These are phyloP conservation scores for Colletotrichum trifolii DNA, from an alignment of 2,329 filamentous ascomycete species.

Conservation along the genomic window DNA sequence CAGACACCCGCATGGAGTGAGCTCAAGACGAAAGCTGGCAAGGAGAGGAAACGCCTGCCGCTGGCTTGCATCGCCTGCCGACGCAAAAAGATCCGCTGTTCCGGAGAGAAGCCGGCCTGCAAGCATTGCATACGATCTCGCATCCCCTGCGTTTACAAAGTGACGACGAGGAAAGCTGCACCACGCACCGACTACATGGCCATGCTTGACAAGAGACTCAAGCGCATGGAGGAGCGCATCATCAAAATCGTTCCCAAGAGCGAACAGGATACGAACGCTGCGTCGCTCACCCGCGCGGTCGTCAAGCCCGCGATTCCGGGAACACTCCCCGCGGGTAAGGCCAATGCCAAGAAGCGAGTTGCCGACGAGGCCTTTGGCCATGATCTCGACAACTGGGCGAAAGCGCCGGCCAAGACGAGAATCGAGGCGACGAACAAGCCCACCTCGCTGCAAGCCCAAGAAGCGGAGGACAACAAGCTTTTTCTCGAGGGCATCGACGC, in stretches of 20 bases:
- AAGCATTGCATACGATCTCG: conserved; percentile 94
- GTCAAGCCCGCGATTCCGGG: conserved; percentile 82
- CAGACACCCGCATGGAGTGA: conserved; percentile 79
- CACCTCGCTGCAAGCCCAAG: conserved; percentile 67
- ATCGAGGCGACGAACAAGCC: conserved; percentile 60
- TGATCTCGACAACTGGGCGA: conserved; percentile 85
- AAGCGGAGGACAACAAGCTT: conserved; percentile 80
- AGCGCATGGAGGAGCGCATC: conserved; percentile 97
- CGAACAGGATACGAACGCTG: conserved; percentile 73
- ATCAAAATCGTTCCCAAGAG: conserved; percentile 94
- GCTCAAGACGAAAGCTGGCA: conserved; percentile 90
- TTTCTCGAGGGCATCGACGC: conserved; percentile 85
- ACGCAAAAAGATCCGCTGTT: conserved; percentile 97
- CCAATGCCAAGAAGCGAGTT: conserved; percentile 79
- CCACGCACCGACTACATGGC: conserved; percentile 99
- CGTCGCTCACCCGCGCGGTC: conserved; percentile 79
- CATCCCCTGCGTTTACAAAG: conserved; percentile 97
- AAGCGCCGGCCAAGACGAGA: conserved; percentile 63
- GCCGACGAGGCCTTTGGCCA: conserved; percentile 89
- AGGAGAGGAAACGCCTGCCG: conserved; percentile 92
- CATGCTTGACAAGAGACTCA: conserved; percentile 95
- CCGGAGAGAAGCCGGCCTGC: conserved; percentile 96
- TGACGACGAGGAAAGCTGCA: conserved; percentile 92
- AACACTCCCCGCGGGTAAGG: conserved; percentile 60
- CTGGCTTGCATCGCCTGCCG: conserved; percentile 95